These are phyloP conservation scores for Cubamyces sp. DNA, from an alignment of 768 basidiomycete genomes.

Conservation along the genomic window DNA sequence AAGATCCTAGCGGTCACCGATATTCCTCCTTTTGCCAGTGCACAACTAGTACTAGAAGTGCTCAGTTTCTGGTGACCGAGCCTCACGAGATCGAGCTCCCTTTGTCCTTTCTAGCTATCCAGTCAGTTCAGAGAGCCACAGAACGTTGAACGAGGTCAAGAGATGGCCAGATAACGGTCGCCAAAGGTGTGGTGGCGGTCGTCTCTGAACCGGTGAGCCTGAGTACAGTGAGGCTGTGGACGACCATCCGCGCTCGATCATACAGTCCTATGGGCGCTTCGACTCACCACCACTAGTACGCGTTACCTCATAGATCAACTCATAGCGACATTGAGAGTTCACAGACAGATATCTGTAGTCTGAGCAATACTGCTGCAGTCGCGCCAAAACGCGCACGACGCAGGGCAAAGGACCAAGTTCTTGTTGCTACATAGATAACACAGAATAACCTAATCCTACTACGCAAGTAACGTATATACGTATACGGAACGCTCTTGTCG, in stretches of 20 bases:
- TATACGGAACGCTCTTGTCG: too few species aligned
- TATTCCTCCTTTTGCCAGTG: background rate
- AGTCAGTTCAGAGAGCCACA: background rate
- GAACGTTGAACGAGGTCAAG: background rate
- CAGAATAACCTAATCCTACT: conserved; percentile 24
- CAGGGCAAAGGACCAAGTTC: background rate
- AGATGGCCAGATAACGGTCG: background rate
- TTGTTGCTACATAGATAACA: conserved; percentile 28
- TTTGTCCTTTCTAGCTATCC: background rate
- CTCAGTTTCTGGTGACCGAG: background rate
- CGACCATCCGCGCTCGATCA: conserved; percentile 8
- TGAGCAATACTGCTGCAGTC: too few species aligned
- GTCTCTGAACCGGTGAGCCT: conserved; percentile 1
- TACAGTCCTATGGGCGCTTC: conserved; percentile 6
- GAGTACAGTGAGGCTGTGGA: conserved; percentile 10
- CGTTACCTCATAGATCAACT: too few species aligned
- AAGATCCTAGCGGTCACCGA: too few species aligned
- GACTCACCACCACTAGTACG: too few species aligned
- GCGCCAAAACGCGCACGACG: background rate
- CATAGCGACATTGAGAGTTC: too few species aligned
- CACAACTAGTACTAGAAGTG: background rate
- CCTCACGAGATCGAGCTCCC: background rate
- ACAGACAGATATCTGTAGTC: too few species aligned
- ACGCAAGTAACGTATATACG: background rate
- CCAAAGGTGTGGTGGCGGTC: conserved; percentile 8